A percentile compares a stretch with the other conserved stretches of the same genome.
phyloP scores from a whole-genome alignment of 2,329 filamentous ascomycete genomes.

The Zasmidium cellare region DNA sequence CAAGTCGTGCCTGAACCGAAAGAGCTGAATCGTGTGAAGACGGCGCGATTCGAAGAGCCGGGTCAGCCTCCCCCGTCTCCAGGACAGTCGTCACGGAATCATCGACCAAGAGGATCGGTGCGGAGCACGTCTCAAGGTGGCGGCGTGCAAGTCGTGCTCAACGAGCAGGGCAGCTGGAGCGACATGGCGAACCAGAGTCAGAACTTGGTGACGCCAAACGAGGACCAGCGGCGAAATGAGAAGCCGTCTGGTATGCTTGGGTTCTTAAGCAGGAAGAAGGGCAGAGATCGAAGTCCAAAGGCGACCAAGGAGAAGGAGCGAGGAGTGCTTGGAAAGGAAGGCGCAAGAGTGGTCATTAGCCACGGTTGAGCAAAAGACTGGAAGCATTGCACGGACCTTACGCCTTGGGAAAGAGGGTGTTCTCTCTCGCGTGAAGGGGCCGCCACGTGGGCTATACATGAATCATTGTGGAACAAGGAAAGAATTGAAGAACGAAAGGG shows the following conservation, averaged over 20 bases:
- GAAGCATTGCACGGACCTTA: not conserved
- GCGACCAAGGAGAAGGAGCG: constrained; percentile 70
- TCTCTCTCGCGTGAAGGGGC: too few species aligned
- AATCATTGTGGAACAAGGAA: not conserved
- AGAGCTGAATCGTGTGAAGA: constrained; percentile 22
- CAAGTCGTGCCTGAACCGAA: constrained; percentile 12
- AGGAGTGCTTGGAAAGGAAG: constrained; percentile 92
- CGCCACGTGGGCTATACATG: not conserved
- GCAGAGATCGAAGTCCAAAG: constrained; percentile 87
- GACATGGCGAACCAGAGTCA: constrained; percentile 83
- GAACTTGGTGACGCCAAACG: constrained; percentile 57
- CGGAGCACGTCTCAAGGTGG: constrained; percentile 76
- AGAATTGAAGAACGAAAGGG: not conserved
- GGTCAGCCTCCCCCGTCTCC: constrained; percentile 16
- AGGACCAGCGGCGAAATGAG: constrained; percentile 47
- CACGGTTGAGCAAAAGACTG: constrained; percentile 17
- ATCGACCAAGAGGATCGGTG: constrained; percentile 60
- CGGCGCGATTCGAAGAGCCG: constrained; percentile 31
- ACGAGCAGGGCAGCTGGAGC: constrained; percentile 87
- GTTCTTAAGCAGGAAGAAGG: constrained; percentile 86
- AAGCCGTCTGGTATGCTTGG: constrained; percentile 81
- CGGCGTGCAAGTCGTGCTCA: constrained; percentile 86
- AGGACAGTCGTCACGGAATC: constrained; percentile 5
- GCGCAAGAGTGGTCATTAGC: constrained; percentile 63
- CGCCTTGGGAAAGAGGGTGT: not conserved